Percentiles rank a stretch among this genome's conserved stretches.
Conservation (phyloP, 805 yeast genomes). For the Candida gorgasii region DNA sequence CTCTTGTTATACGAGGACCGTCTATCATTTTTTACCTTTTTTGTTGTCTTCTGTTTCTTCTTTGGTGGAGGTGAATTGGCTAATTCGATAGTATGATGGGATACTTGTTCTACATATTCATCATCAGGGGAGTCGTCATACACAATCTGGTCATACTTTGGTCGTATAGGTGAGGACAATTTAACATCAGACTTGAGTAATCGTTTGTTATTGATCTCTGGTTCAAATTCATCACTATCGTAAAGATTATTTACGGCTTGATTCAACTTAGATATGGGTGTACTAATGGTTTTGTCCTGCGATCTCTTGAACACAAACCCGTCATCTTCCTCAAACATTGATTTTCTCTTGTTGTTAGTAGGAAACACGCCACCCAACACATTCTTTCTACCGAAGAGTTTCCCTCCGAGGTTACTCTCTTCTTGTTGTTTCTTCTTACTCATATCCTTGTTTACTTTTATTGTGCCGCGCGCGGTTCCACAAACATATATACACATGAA, state of each 20-base stretch:
- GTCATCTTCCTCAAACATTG: constrained; percentile 28
- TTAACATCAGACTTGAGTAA: constrained; percentile 4
- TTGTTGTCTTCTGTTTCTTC: constrained; percentile 13
- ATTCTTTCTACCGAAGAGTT: constrained; percentile 13
- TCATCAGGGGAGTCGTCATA: constrained; percentile 17
- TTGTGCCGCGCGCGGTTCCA: constrained; percentile 4
- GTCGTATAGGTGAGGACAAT: constrained; percentile 18
- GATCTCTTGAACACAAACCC: constrained; percentile 33
- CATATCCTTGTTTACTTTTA: constrained; percentile 5
- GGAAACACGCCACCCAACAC: constrained; percentile 14
- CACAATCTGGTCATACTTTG: constrained; percentile 15
- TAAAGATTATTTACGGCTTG: constrained; percentile 19
- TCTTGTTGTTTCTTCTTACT: constrained; percentile 1
- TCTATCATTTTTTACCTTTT: constrained; percentile 29
- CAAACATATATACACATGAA: constrained; percentile 1
- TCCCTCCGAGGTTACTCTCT: constrained; percentile 5
- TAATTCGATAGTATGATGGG: constrained; percentile 27
- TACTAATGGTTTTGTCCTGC: constrained; percentile 18
- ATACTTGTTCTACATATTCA: constrained; percentile 31
- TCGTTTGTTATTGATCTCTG: constrained; percentile 2
- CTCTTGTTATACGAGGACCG: constrained; percentile 56
- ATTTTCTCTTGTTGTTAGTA: constrained; percentile 2
- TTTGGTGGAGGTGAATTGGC: constrained; percentile 12
- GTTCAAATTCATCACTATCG: constrained; percentile 15
- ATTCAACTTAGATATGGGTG: constrained; percentile 26